These are phyloP conservation scores for Quercus lobata DNA, from an alignment of 331 rosid genomes.

Conservation along the genomic window DNA sequence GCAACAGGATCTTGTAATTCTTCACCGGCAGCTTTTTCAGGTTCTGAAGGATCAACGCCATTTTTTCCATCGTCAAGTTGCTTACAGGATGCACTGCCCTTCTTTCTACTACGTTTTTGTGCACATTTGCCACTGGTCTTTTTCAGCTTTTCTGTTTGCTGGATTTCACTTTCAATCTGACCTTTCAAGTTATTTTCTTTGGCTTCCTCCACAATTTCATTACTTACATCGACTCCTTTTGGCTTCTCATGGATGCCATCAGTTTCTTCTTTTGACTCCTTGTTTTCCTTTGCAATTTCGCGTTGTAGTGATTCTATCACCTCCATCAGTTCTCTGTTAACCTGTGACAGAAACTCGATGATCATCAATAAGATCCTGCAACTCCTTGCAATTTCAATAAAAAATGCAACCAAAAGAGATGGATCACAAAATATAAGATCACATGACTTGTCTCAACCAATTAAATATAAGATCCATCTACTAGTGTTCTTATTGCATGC, in stretches of 20 bases:
- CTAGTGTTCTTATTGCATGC: background rate
- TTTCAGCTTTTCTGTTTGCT: conserved; percentile 2
- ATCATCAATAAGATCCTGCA: background rate
- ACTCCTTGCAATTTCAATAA: background rate
- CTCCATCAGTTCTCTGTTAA: conserved; percentile 55
- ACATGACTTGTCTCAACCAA: background rate
- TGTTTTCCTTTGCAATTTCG: conserved; percentile 22
- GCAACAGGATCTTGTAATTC: background rate
- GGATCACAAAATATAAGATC: background rate
- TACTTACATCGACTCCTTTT: background rate
- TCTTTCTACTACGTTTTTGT: background rate
- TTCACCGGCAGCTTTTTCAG: background rate
- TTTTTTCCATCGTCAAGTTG: background rate
- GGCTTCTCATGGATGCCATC: background rate
- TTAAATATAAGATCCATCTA: background rate
- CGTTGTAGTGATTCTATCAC: conserved; percentile 47
- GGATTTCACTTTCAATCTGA: no score
- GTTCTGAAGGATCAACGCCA: background rate
- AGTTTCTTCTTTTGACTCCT: conserved; percentile 5
- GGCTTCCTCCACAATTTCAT: conserved; percentile 2
- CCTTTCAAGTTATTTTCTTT: background rate
- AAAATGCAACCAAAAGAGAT: background rate
- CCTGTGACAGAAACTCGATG: conserved; percentile 30
- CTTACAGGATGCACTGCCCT: background rate
- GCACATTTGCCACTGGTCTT: background rate